Evolutionary conservation across 148 eudicot genomes (phyloP).

Genomic region (Persicaria maculosa): DNA sequence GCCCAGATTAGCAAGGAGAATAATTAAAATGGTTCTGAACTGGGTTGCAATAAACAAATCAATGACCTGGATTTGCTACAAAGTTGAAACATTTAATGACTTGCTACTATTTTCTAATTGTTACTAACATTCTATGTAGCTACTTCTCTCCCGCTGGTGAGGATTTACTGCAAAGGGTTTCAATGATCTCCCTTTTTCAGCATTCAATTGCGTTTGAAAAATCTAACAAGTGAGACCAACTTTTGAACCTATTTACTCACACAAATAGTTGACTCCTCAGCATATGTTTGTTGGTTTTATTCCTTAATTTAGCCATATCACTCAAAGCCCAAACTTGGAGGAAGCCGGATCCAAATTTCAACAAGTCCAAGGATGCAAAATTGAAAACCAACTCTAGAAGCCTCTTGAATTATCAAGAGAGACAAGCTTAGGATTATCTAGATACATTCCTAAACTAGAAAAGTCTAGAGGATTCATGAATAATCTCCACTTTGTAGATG

Average conservation of each 20-base stretch:
- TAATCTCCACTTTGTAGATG: too few relatives aligned
- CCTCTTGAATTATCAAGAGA: too few relatives aligned
- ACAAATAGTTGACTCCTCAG: neutral
- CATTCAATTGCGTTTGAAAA: neutral
- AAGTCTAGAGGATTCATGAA: too few relatives aligned
- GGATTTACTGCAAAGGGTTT: too few relatives aligned
- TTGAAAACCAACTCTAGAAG: too few relatives aligned
- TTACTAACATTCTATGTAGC: neutral
- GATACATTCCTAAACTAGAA: too few relatives aligned
- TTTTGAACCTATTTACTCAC: neutral
- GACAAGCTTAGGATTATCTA: too few relatives aligned
- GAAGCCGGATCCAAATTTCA: too few relatives aligned
- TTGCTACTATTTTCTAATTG: neutral
- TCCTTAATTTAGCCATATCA: too few relatives aligned
- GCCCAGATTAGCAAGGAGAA: neutral
- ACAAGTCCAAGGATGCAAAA: too few relatives aligned
- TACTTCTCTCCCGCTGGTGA: neutral
- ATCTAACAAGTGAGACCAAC: neutral
- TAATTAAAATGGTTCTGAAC: neutral
- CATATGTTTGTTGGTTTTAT: neutral
- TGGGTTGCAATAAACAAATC: neutral
- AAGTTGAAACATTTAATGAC: neutral
- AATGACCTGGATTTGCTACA: neutral
- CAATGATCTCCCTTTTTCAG: neutral
- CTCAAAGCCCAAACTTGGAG: too few relatives aligned